A percentile compares a stretch with the other conserved stretches of the same genome.
phyloP scores from a whole-genome alignment of 2,329 filamentous ascomycete genomes.

The Pestalotiopsis sp. region DNA sequence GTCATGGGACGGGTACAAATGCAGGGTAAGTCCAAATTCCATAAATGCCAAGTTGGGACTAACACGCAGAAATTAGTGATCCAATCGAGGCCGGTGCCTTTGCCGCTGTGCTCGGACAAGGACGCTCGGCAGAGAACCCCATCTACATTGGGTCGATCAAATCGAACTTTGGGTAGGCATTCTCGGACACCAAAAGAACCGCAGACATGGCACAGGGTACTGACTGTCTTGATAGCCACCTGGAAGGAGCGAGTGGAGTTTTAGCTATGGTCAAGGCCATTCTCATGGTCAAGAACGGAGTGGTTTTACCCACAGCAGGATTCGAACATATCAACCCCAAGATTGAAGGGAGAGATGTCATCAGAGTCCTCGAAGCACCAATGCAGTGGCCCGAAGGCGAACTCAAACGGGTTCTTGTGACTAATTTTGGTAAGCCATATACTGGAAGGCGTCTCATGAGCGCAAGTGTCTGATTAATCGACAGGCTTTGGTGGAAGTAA shows the following conservation, averaged over 20 bases:
- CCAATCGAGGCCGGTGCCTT: constrained; percentile 23
- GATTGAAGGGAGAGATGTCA: constrained; percentile 18
- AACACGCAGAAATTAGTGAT: constrained; percentile 9
- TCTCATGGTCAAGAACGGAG: constrained; percentile 28
- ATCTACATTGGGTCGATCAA: constrained; percentile 37
- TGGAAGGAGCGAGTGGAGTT: constrained; percentile 33
- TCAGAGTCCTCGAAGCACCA: neutral
- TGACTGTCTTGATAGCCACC: constrained; percentile 20
- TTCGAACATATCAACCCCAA: constrained; percentile 30
- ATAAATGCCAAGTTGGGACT: neutral
- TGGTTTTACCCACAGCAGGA: constrained; percentile 32
- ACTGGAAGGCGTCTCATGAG: too few relatives aligned
- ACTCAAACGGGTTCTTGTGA: neutral
- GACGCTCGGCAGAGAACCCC: constrained; percentile 14
- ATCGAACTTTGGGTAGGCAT: constrained; percentile 30
- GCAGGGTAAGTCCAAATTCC: constrained; percentile 35
- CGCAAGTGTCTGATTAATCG: neutral
- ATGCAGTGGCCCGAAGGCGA: neutral
- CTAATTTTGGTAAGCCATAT: too few relatives aligned
- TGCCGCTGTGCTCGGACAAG: constrained; percentile 20
- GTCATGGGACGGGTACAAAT: constrained; percentile 37
- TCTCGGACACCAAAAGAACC: neutral
- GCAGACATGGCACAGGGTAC: too few relatives aligned
- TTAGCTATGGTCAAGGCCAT: constrained; percentile 32
- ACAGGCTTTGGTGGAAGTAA: neutral